Percentiles rank a stretch among this genome's conserved stretches.
These are phyloP conservation scores for Desmodesmus armatus DNA, from an alignment of 139 green algal species.

Conservation along the genomic window DNA sequence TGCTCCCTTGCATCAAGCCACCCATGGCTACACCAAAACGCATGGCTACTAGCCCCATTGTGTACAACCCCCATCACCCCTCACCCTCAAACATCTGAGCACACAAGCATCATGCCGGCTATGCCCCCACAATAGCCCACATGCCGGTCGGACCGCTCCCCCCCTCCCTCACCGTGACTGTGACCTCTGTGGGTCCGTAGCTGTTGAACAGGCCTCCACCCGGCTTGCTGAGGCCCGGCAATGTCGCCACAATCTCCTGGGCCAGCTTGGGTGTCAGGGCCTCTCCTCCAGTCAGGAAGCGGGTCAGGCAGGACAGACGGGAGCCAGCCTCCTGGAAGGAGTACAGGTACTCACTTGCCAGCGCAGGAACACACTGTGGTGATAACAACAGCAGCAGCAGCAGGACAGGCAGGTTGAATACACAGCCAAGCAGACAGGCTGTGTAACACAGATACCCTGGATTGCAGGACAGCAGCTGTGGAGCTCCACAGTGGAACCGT, in stretches of 20 bases:
- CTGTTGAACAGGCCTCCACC: not conserved
- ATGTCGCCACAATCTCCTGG: not conserved
- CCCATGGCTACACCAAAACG: no score
- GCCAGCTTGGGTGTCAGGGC: not conserved
- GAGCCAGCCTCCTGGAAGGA: conserved; percentile 9
- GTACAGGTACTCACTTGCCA: not conserved
- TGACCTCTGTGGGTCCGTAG: conserved; percentile 23
- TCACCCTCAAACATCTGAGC: no score
- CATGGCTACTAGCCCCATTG: no score
- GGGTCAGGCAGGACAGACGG: conserved; percentile 24
- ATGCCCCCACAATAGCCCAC: no score
- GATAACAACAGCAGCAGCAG: conserved; percentile 13
- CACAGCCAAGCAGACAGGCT: no score
- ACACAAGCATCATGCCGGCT: no score
- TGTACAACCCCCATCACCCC: no score
- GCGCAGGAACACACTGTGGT: conserved; percentile 48
- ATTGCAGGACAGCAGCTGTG: no score
- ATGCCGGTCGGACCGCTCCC: no score
- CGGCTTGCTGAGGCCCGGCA: not conserved
- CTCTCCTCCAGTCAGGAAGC: conserved; percentile 23
- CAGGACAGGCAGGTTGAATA: conserved; percentile 17
- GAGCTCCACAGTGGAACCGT: no score
- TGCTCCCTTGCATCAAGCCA: no score
- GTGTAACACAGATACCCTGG: no score
- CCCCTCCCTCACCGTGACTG: not conserved